phyloP scores from a whole-genome alignment of 495 filamentous ascomycete species.

The Talaromyces adpressus region DNA sequence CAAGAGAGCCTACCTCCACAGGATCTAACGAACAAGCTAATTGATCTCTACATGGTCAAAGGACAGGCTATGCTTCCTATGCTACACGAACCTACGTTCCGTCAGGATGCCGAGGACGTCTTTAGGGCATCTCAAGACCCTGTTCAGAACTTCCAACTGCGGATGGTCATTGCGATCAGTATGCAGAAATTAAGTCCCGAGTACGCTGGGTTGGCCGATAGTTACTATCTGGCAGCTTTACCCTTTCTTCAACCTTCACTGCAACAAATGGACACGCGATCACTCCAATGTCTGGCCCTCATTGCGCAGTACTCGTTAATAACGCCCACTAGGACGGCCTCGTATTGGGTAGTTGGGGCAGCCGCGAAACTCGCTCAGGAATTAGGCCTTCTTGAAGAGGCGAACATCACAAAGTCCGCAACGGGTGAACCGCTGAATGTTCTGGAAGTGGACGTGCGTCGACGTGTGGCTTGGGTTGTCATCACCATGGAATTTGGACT shows the following conservation, averaged over 20 bases:
- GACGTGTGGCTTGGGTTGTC: constrained; percentile 80
- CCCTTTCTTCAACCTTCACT: constrained; percentile 71
- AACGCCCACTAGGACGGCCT: constrained; percentile 83
- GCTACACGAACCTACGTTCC: constrained; percentile 75
- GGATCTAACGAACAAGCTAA: constrained; percentile 59
- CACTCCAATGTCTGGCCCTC: constrained; percentile 81
- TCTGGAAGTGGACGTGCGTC: constrained; percentile 78
- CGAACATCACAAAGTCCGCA: constrained; percentile 59
- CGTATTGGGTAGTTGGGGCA: constrained; percentile 84
- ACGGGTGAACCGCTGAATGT: constrained; percentile 45
- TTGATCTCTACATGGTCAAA: constrained; percentile 75
- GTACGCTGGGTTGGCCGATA: constrained; percentile 82
- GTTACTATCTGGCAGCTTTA: constrained; percentile 84
- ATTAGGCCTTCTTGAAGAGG: constrained; percentile 76
- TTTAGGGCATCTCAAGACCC: constrained; percentile 68
- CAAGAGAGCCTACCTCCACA: constrained; percentile 61
- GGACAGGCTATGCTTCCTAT: constrained; percentile 80
- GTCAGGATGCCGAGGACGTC: constrained; percentile 69
- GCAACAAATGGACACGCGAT: constrained; percentile 72
- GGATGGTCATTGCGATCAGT: constrained; percentile 86
- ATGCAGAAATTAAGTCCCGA: constrained; percentile 78
- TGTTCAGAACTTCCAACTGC: constrained; percentile 76
- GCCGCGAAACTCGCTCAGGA: constrained; percentile 82
- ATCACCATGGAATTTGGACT: constrained; percentile 80
- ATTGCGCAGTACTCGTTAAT: constrained; percentile 89